Evolutionary conservation across 257 asterid genomes (phyloP), one percentile per base, ranked within the genome.

Genomic region (Cordia subcordata): DNA sequence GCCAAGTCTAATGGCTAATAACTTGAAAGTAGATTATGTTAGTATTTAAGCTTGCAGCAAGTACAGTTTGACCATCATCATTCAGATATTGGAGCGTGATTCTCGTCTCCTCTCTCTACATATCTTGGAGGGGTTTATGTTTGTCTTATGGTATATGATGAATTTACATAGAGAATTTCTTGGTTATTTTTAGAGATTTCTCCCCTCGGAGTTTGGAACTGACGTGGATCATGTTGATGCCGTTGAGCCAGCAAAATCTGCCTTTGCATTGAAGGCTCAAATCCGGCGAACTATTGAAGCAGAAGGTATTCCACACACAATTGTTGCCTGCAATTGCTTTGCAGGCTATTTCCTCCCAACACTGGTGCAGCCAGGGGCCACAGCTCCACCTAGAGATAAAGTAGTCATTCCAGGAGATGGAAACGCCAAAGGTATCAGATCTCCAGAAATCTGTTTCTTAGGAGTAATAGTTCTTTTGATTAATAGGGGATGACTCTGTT

Each of bases 331-430:
- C 37, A 58, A 66, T 23, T 17, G 15, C 9, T 58, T 57, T 27
- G 58, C 65, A 37, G 65, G 21, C 50, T 49, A 15, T 37, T 38
- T 53, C 17, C 60, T 66, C n/a, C 15, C 68, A 10, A 63, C 61
- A 53, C 44, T 53, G 42, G 1, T 13, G 8, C 68, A 63, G 53
- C 61, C 54, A 22, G 38, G 22, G 13, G 47, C 14, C 47, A 42
- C 47, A 14, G 66, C 79, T 55, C 65, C 82, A 0, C 21, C 64
- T 56, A 72, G 47, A 42, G 47, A 42, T 42, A 42, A 42, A 42
- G 47, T 42, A 2, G 53, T 67, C 13, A 79, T 89, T 68, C 65
- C 69, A 0, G 97, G 95, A 4, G 95, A 89, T 65, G 97, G 97
- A 49, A 84, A 77, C 57, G 67, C 70, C 32, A 89, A 89, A 73